These are phyloP conservation scores for Wickerhamomyces pijperi DNA, from an alignment of 805 yeast species.

Conservation along the genomic window DNA sequence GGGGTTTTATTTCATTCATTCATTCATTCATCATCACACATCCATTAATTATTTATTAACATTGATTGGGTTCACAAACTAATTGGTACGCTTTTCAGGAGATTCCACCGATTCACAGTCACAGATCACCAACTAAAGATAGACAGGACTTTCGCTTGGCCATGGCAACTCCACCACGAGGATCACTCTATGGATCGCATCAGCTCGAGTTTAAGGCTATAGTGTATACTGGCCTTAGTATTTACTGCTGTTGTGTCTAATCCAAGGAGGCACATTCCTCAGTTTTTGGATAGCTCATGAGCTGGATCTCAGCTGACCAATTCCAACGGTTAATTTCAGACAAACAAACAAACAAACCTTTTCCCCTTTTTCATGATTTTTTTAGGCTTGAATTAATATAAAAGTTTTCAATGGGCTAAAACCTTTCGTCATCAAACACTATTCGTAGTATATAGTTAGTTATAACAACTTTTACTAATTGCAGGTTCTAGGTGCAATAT, in stretches of 20 bases:
- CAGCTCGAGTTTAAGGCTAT: not conserved
- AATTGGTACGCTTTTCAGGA: too few species aligned
- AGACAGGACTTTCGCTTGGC: too few species aligned
- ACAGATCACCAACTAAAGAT: too few species aligned
- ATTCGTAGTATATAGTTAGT: too few species aligned
- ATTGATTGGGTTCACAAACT: too few species aligned
- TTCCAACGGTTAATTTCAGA: not conserved
- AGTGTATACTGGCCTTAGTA: not conserved
- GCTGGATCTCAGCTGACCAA: not conserved
- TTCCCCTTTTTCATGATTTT: slow-evolving; percentile 4
- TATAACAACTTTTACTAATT: too few species aligned
- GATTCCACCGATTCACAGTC: too few species aligned
- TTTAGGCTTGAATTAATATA: slow-evolving; percentile 1
- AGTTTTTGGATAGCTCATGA: not conserved
- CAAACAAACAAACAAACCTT: not conserved
- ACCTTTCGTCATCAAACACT: too few species aligned
- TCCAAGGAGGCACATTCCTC: not conserved
- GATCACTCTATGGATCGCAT: not conserved
- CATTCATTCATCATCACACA: not conserved
- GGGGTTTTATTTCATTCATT: slow-evolving; percentile 8
- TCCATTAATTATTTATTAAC: too few species aligned
- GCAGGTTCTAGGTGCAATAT: too few species aligned
- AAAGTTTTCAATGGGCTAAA: not conserved
- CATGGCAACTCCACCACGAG: too few species aligned
- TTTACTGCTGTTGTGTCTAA: not conserved